A percentile compares a stretch with the other conserved stretches of the same genome.
phyloP scores from a whole-genome alignment of 257 asterid species.

The Jacaranda copaia region DNA sequence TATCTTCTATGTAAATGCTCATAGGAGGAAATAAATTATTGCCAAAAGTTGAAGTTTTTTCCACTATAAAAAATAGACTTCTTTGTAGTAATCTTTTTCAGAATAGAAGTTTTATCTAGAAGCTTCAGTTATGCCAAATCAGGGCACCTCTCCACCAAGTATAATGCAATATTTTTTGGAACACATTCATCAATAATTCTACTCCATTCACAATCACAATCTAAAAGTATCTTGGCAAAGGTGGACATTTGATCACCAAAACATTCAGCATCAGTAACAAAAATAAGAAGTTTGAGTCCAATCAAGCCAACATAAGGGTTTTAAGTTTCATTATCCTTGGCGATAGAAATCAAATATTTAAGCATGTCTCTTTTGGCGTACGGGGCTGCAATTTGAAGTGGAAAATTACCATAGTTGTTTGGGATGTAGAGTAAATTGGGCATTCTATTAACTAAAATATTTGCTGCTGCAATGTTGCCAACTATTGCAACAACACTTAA shows the following conservation, averaged over 20 bases:
- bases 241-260: too few relatives aligned
- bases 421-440: not conserved
- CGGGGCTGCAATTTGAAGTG: not conserved
- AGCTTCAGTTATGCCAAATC: not conserved
- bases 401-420: not conserved
- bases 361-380: too few relatives aligned
- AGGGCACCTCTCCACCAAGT: not conserved
- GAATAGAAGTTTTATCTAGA: not conserved
- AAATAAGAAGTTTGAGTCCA: not conserved
- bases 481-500: not conserved
- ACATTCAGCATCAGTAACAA: too few relatives aligned
- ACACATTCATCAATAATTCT: too few relatives aligned
- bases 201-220: too few relatives aligned
- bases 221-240: too few relatives aligned
- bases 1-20: too few relatives aligned
- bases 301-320: not conserved
- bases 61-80: not conserved
- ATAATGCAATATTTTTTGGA: not conserved
- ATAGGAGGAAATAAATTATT: too few relatives aligned
- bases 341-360: too few relatives aligned
- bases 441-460: not conserved
- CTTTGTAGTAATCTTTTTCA: not conserved
- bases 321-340: not conserved
- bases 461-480: slow-evolving; percentile 13
- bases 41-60: not conserved